Evolutionary conservation across 2,329 filamentous ascomycete genomes (phyloP).

Genomic region (Neofusicoccum parvum): DNA sequence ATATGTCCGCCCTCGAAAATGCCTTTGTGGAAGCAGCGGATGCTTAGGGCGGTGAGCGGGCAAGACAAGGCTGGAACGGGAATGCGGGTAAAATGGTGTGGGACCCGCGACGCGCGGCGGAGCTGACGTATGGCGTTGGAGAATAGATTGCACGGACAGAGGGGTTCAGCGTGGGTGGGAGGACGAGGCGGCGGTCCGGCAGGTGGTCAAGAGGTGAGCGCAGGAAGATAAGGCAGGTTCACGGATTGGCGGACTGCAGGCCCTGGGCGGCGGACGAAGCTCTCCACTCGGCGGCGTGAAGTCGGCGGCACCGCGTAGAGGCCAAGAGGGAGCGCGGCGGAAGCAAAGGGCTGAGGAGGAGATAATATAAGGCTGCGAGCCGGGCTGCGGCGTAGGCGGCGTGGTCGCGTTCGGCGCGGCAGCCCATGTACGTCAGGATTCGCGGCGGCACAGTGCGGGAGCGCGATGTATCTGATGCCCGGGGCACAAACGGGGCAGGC

Average conservation of each 20-base stretch:
- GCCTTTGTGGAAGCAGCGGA: background rate
- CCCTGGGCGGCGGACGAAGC: background rate
- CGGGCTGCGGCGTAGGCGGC: background rate
- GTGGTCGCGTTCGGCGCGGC: background rate
- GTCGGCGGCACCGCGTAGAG: background rate
- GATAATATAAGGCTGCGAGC: background rate
- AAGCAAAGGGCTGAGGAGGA: background rate
- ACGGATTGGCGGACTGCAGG: background rate
- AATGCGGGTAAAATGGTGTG: slow-evolving; percentile 1
- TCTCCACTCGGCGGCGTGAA: background rate
- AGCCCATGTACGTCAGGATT: background rate
- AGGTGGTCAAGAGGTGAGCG: background rate
- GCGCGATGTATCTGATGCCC: background rate
- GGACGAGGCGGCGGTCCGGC: background rate
- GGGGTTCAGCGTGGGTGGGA: background rate
- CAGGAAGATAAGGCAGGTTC: background rate
- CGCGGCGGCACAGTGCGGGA: background rate
- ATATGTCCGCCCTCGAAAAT: background rate
- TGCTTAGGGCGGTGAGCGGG: slow-evolving; percentile 3
- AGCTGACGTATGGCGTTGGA: background rate
- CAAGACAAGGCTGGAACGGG: background rate
- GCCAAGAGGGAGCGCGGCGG: background rate
- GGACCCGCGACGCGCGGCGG: slow-evolving; percentile 8
- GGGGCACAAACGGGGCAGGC: background rate
- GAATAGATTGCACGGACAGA: slow-evolving; percentile 3